Evolutionary conservation across 345 rosid genomes (phyloP), one percentile per base, ranked within the genome.

Genomic region (Populus nigra): DNA sequence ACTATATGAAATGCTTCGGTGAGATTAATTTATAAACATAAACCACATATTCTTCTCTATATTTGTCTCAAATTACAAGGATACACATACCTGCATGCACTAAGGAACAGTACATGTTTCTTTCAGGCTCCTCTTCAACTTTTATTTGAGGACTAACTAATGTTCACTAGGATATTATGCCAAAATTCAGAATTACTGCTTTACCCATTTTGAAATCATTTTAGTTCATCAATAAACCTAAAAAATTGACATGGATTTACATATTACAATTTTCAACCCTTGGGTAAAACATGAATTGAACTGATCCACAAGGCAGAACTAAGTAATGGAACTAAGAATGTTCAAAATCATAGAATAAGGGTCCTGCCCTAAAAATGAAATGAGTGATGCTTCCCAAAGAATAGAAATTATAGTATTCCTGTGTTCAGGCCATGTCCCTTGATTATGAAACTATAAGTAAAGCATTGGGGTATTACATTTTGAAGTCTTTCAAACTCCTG

Each of bases 401-500:
- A 27, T 22, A 31, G 53, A 29, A 33, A n/a, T 57, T n/a, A 57
- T n/a, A 57, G 23, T 31, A 68, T 27, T 17, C 39, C 15, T 2
- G 23, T 35, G 20, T 39, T 74, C 63, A 35, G 25, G 66, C 57
- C 75, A n/a, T 53, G 16, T 23, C 55, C 68, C 36, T 7, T 57
- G 13, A 61, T 18, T 36, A 50, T 25, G 45, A 36, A 71, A 75
- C 31, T 50, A 35, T 6, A 17, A 43, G 18, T 39, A 33, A 63
- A 12, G 49, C 72, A 73, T 25, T 31, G 65, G 67, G 59, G 47
- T 8, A 10, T 84, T 91, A 96, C 99, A 78, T 85, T 93, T 90
- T 91, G 98, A 76, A 96, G 92, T 86, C 99, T 91, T 80, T 96
- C 97, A 82, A 78, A 96, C 87, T 93, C 96, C 80, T 90, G 96